Percentiles rank a stretch among this genome's conserved stretches.
phyloP scores from a whole-genome alignment of 768 basidiomycete species.

The Hypholoma sublateritium region DNA sequence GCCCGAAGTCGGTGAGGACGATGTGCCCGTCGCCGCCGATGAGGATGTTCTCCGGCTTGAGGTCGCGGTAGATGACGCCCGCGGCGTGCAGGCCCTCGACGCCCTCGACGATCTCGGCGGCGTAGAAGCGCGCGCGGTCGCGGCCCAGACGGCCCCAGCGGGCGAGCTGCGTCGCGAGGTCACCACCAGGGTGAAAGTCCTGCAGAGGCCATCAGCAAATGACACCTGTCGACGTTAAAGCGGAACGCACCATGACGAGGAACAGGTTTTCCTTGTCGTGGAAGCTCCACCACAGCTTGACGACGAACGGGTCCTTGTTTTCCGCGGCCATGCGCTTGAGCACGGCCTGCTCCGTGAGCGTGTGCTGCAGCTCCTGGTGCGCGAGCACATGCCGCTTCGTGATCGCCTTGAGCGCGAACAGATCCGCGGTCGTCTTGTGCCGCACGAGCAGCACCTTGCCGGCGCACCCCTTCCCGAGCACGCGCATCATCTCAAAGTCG shows the following conservation, averaged over 20 bases:
- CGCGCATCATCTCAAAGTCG: constrained; percentile 97
- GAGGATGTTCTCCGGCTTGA: constrained; percentile 96
- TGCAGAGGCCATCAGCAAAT: constrained; percentile 22
- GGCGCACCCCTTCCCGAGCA: constrained; percentile 95
- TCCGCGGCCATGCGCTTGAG: constrained; percentile 92
- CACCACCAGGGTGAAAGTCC: constrained; percentile 96
- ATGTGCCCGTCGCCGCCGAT: constrained; percentile 95
- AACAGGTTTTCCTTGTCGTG: constrained; percentile 97
- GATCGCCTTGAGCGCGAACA: constrained; percentile 96
- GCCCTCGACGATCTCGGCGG: constrained; percentile 96
- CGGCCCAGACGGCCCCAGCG: constrained; percentile 93
- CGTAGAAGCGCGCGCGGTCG: constrained; percentile 94
- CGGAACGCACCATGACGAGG: constrained; percentile 85
- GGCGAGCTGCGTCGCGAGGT: constrained; percentile 95
- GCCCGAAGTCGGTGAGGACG: constrained; percentile 95
- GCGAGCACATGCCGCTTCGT: constrained; percentile 96
- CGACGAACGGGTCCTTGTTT: constrained; percentile 89
- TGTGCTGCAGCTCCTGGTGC: constrained; percentile 95
- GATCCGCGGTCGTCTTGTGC: constrained; percentile 65
- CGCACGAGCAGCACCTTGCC: constrained; percentile 94
- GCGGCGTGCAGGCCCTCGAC: constrained; percentile 91
- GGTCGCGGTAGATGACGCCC: constrained; percentile 96
- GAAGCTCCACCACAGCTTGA: constrained; percentile 96
- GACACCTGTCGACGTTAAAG: no score
- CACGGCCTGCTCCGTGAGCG: constrained; percentile 94